A percentile compares a stretch with the other conserved stretches of the same genome.
Conservation (phyloP, 1,284 basidiomycete species). For the Ganoderma leucocontextum region DNA sequence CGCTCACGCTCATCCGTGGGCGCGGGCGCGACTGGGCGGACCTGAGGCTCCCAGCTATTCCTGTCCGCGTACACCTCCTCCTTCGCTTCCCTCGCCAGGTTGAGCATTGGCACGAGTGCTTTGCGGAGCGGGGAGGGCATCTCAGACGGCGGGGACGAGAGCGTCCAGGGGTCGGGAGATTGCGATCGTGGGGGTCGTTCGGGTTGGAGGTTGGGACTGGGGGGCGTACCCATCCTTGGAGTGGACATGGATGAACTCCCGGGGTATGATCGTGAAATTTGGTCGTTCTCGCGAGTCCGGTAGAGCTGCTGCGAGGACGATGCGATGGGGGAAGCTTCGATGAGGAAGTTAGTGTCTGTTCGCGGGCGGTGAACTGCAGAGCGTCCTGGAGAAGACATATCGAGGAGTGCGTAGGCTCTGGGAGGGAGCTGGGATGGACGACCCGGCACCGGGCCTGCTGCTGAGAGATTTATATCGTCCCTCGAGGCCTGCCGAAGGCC, state of each 20-base stretch:
- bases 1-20: conserved; percentile 16
- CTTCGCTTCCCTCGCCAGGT: conserved; percentile 27
- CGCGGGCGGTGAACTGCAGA: conserved; percentile 25
- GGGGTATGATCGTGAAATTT: conserved; percentile 29
- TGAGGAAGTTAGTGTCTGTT: conserved; percentile 28
- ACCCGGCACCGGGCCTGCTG: conserved; percentile 10
- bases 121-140: conserved; percentile 30
- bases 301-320: conserved; percentile 22
- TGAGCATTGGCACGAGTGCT: conserved; percentile 29
- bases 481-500: conserved; percentile 27
- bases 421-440: conserved; percentile 26
- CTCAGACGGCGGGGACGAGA: conserved; percentile 32
- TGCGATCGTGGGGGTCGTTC: conserved; percentile 28
- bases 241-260: conserved; percentile 24
- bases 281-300: conserved; percentile 25
- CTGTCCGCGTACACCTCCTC: conserved; percentile 24
- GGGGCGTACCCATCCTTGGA: conserved; percentile 25
- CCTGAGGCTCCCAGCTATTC: conserved; percentile 7
- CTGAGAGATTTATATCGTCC: conserved; percentile 24
- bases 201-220: conserved; percentile 30
- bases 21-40: conserved; percentile 9
- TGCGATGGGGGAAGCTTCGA: conserved; percentile 23
- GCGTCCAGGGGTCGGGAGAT: conserved; percentile 32
- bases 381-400: conserved; percentile 24
- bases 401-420: conserved; percentile 15